These are phyloP conservation scores for Diplodia intermedia DNA, from an alignment of 2,329 filamentous ascomycete genomes.

Conservation along the genomic window DNA sequence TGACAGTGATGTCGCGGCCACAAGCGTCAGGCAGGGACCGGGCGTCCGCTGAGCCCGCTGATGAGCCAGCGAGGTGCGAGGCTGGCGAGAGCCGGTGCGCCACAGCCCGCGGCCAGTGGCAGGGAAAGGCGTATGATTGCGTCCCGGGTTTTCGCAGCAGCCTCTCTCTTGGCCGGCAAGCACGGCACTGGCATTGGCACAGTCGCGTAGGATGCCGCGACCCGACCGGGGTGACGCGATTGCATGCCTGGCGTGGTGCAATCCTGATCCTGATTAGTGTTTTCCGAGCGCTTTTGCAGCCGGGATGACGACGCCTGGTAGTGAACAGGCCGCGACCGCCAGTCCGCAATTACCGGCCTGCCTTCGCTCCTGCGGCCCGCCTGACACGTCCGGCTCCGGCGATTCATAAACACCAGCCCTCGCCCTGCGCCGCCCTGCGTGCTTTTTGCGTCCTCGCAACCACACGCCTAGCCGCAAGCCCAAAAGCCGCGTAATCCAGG, in stretches of 20 bases:
- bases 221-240: slow-evolving; percentile 22
- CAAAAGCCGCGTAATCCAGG: slow-evolving; percentile 16
- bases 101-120: neutral
- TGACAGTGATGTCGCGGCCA: slow-evolving; percentile 25
- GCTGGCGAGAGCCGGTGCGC: slow-evolving; percentile 11
- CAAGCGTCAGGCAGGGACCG: slow-evolving; percentile 23
- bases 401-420: neutral
- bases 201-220: slow-evolving; percentile 51
- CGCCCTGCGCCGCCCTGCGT: neutral
- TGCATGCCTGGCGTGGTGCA: slow-evolving; percentile 29
- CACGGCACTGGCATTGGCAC: slow-evolving; percentile 41
- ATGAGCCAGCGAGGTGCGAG: slow-evolving; percentile 3
- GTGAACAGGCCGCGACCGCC: slow-evolving; percentile 12
- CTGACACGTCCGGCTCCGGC: neutral
- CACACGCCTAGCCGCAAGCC: slow-evolving; percentile 2
- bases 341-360: neutral
- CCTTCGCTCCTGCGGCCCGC: neutral
- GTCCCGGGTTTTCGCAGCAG: neutral
- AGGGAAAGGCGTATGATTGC: too few relatives aligned
- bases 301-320: too few relatives aligned
- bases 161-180: slow-evolving; percentile 60
- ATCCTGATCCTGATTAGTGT: neutral
- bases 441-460: neutral
- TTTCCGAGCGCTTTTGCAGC: neutral
- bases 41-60: neutral